Conservation (phyloP, 306 rosid species). For the Fagus crenata region DNA sequence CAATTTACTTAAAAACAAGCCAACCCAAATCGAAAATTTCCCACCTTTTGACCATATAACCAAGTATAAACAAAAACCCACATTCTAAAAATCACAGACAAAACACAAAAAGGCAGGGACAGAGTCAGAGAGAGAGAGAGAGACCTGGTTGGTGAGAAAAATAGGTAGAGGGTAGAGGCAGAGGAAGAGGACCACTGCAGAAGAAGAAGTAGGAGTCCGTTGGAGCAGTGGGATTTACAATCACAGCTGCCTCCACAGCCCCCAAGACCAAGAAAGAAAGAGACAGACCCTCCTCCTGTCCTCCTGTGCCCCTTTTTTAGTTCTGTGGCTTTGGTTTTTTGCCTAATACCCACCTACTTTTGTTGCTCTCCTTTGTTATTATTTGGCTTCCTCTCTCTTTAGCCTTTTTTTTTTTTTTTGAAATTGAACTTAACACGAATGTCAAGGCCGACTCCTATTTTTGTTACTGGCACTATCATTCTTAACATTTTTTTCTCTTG, state of each 20-base stretch:
- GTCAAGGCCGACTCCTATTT: no score
- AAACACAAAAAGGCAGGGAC: not conserved
- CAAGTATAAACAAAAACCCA: constrained; percentile 17
- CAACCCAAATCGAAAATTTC: constrained; percentile 49
- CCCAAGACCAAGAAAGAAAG: not conserved
- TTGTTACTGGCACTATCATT: no score
- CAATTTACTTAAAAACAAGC: constrained; percentile 22
- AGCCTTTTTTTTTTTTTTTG: no score
- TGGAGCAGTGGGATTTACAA: constrained; percentile 45
- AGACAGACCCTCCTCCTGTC: constrained; percentile 25
- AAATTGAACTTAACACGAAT: no score
- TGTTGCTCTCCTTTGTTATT: no score
- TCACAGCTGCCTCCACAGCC: constrained; percentile 35
- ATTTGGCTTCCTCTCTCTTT: no score
- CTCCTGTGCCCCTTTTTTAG: no score
- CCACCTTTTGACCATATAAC: not conserved
- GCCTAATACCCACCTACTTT: no score
- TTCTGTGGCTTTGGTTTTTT: no score
- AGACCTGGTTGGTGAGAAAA: constrained; percentile 26
- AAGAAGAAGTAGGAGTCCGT: constrained; percentile 35
- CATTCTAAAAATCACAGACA: constrained; percentile 14
- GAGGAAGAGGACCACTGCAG: not conserved
- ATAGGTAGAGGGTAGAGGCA: not conserved
- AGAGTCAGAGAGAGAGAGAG: constrained; percentile 3
- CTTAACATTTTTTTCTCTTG: no score